Base-by-base conservation (phyloP, 176 grass and related monocot genomes). In the Melocanna baccifera region DNA sequence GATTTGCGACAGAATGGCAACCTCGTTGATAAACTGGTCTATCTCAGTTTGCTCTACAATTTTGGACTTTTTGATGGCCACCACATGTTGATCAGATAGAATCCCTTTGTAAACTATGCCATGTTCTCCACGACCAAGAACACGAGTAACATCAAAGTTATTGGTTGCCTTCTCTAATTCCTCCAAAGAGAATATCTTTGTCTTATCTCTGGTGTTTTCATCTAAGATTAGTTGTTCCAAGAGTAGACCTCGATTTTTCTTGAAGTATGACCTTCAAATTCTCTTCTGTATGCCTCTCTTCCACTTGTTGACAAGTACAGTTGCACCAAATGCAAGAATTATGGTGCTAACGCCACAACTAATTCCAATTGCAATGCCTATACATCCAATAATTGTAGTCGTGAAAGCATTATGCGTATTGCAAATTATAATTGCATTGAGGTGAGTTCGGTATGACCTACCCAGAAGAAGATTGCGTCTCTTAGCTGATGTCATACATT, bases 21-120 rank as follows among this genome's bases (percentile, higher is more conserved):
- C n/a, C 30, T 94, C 89, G 0, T 94, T 94, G 19, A 94, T 94
- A 53, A 94, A 94, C 6, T 89, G 79, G 7, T 90, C 86, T 12
- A 88, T 80, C 16, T 91, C 80, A 36, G 1, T 64, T 69, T 90
- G 67, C 32, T 91, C 82, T 9, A 89, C 45, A 0, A 88, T 15
- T 30, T 89, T 91, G 0, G 89, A 87, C 30, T 66, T 52, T 52
- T 18, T 52, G 2, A 52, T 52, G 14, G 47, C 47, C 47, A 50
- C 47, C 14, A 50, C 47, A 5, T 4, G 0, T 16, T 50, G 47
- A 16, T 50, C 1, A 16, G 47, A 50, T 50, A 50, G 47, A 1
- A 50, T 16, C 4, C 47, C 47, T 50, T 50, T 50, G 47, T 15
- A 50, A 50, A 50, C 14, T 16, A 14, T 50, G 14, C 47, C 47